Conservation (phyloP, 352 stramenopile species). For the Phytopythium sindhum region DNA sequence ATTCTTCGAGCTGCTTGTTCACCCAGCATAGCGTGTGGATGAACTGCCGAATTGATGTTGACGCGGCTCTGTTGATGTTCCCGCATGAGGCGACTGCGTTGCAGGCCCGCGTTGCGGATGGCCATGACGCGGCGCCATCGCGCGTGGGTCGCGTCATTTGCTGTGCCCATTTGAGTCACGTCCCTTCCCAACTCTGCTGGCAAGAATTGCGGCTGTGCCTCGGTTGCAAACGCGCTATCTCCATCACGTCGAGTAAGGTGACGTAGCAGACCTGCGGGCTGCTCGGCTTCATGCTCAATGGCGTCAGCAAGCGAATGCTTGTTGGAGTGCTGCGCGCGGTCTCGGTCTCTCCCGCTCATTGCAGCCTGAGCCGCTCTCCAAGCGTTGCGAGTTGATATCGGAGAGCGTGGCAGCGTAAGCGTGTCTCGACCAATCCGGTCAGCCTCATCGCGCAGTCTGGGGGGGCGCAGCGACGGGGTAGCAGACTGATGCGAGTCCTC, state of each 20-base stretch:
- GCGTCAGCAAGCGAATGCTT: not conserved
- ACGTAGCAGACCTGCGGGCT: not conserved
- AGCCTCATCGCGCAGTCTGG: not conserved
- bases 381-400: not conserved
- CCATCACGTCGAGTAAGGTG: not conserved
- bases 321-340: not conserved
- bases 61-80: not conserved
- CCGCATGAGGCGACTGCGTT: too few species aligned
- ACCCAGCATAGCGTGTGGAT: not conserved
- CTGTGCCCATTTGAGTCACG: not conserved
- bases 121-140: conserved; percentile 1
- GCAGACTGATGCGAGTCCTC: not conserved
- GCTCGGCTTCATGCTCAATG: not conserved
- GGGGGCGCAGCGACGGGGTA: not conserved
- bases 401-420: not conserved
- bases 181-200: not conserved
- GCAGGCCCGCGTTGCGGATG: not conserved
- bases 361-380: not conserved
- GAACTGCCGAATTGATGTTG: not conserved
- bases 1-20: not conserved
- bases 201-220: not conserved
- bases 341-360: not conserved
- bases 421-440: not conserved
- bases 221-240: not conserved
- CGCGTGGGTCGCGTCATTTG: not conserved